Base-by-base conservation (phyloP, 2,329 filamentous ascomycete genomes). In the Tolypocladium endophyticum region DNA sequence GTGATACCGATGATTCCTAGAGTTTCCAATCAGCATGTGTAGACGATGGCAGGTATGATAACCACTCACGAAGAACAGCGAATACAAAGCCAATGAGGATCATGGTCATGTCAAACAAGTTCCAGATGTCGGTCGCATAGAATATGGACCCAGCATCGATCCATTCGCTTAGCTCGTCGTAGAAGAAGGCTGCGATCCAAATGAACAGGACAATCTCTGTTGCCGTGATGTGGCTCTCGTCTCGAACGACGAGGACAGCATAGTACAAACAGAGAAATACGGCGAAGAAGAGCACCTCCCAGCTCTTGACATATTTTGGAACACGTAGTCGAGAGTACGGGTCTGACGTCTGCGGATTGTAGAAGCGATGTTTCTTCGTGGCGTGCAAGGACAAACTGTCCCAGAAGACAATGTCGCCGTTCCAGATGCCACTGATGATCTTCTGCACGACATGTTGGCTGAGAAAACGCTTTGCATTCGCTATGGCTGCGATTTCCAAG, bases 331-430 rank as follows among this genome's bases (percentile, higher is more conserved):
- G 83, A 55, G 87, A 90, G 71, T 89, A 92, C 1, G 87, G 87
- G 67, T 93, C 89, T 35, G 86, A 80, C 18, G 80, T 83, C 63
- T 76, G 78, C 30, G 76, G 76, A 69, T 89, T 89, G 74, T 94
- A 95, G 64, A 89, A 84, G 28, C 87, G 86, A 1, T 90, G 87
- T 67, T 85, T 85, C 73, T 95, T 96, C 60, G 80, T 82, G 0
- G 89, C 85, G 67, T 88, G 78, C 11, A 90, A 81, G 11, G 84
- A 87, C n/a, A 96, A 76, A 7, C 80, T 84, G 61, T 92, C 87
- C 91, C 90, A 96, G 71, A 95, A 94, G 43, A 92, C 83, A 61
- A 96, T 91, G 64, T 92, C 87, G 54, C 91, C 91, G 63, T 87
- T 85, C 90, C 91, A 95, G 58, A 96, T 89, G 56, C 88, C 88